A percentile compares a stretch with the other conserved stretches of the same genome.
phyloP scores from a whole-genome alignment of 768 basidiomycete species.

The Termitomyces bulborhizus region DNA sequence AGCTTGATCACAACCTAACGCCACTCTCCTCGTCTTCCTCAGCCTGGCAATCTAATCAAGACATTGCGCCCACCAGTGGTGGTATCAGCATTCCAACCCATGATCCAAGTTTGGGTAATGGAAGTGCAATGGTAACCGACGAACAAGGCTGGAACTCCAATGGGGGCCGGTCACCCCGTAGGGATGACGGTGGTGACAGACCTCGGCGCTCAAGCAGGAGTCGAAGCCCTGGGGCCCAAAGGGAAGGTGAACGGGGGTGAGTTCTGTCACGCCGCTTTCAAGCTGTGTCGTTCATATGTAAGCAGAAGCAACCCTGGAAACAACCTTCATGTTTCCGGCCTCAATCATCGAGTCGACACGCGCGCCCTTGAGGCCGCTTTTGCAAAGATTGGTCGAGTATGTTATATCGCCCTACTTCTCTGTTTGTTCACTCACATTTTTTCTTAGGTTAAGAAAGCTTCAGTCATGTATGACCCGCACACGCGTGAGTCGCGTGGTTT shows the following conservation, averaged over 20 bases:
- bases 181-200: slow-evolving; percentile 32
- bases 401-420: slow-evolving; percentile 19
- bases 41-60: slow-evolving; percentile 78
- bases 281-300: background rate
- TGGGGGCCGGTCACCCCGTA: slow-evolving; percentile 37
- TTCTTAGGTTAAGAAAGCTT: slow-evolving; percentile 62
- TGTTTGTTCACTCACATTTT: background rate
- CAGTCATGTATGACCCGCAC: slow-evolving; percentile 68
- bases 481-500: slow-evolving; percentile 62
- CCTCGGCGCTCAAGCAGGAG: slow-evolving; percentile 72
- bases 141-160: slow-evolving; percentile 49
- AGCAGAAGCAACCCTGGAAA: slow-evolving; percentile 61
- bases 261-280: slow-evolving; percentile 26
- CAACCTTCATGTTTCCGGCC: slow-evolving; percentile 56
- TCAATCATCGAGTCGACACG: slow-evolving; percentile 60
- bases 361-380: slow-evolving; percentile 87
- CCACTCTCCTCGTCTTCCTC: slow-evolving; percentile 30
- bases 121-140: slow-evolving; percentile 41
- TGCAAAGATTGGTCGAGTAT: slow-evolving; percentile 78
- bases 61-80: slow-evolving; percentile 60
- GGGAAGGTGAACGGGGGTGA: slow-evolving; percentile 51
- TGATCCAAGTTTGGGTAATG: slow-evolving; percentile 35
- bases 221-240: slow-evolving; percentile 54
- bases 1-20: slow-evolving; percentile 33
- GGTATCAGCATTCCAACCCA: slow-evolving; percentile 64